These are phyloP conservation scores for Rhizopus sp. DNA, from an alignment of 371 early-diverging fungal species.

Conservation along the genomic window DNA sequence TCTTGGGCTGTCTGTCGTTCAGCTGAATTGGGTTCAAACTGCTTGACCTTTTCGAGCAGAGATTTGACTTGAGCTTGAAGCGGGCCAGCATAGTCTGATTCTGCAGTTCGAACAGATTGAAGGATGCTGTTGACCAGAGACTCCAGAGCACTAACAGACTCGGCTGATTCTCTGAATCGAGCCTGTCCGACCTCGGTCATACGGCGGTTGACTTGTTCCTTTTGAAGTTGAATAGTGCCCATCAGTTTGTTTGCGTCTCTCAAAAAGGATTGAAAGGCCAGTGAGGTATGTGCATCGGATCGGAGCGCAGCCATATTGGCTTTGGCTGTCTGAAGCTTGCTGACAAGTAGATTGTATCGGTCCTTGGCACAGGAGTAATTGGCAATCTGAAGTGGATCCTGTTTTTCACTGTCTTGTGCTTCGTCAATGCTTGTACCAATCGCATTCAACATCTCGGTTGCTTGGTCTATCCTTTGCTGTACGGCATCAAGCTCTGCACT, in stretches of 20 bases:
- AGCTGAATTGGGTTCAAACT: constrained; percentile 24
- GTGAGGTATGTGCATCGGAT: constrained; percentile 33
- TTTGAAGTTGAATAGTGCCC: constrained; percentile 26
- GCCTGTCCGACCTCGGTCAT: constrained; percentile 23
- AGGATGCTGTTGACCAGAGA: constrained; percentile 19
- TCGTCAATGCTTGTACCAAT: constrained; percentile 24
- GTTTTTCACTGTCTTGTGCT: constrained; percentile 20
- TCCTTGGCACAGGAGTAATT: constrained; percentile 50
- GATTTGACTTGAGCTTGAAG: constrained; percentile 20
- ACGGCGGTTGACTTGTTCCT: constrained; percentile 29
- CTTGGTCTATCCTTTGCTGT: constrained; percentile 27
- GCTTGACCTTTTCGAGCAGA: constrained; percentile 24
- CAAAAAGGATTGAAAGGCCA: constrained; percentile 35
- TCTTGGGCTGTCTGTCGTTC: constrained; percentile 29
- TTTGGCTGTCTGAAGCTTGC: constrained; percentile 19
- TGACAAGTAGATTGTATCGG: constrained; percentile 24
- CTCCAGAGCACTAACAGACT: constrained; percentile 29
- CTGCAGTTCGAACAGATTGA: constrained; percentile 18
- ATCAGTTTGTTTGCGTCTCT: constrained; percentile 28
- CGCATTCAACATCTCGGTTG: constrained; percentile 22
- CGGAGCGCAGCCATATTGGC: constrained; percentile 26
- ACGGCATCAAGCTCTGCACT: constrained; percentile 20
- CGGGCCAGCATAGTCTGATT: constrained; percentile 21
- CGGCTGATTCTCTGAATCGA: constrained; percentile 5
- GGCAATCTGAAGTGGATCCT: constrained; percentile 46